Base-by-base conservation (phyloP, 345 rosid genomes). In the Clarkia xantiana region DNA sequence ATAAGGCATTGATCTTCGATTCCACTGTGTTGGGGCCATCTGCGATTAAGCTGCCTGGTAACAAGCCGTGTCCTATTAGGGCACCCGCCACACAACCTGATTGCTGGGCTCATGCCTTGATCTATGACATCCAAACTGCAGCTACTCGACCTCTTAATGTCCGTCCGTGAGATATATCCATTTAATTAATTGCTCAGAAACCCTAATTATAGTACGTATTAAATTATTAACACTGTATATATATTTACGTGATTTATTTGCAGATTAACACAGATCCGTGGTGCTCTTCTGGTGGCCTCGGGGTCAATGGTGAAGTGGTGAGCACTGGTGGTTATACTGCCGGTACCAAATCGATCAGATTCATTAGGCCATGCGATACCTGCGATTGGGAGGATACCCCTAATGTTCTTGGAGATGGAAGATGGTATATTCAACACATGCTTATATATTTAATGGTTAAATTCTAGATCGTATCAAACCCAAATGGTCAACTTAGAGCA, bases 221-320 rank as follows among this genome's bases (percentile, higher is more conserved):
- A 4, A 2, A 29, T 29, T 4, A 5, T 29, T 4, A 5, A 29
- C 36, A 3, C 36, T 29, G 5, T 6, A 1, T 23, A 2, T 29
- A 29, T 29, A 29, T 29, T 39, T 17, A 22, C n/a, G n/a, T 18
- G 36, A 5, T 23, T 14, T 2, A 5, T 23, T 14, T 2, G 17
- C 7, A 81, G 94, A 71, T 81, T 14, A 10, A 59, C n/a, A 76
- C 81, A 1, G 97, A 89, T 50, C 84, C 97, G 11, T 89, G 97
- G 97, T 89, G 97, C 49, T 89, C 97, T 10, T 89, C 97, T 0
- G 97, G 97, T 51, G 95, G 94, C 18, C 69, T 89, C 11, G 67
- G 76, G 0, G 6, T 59, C 3, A 76, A 89, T 13, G 95, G 97
- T 1, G 75, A 76, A 18, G 48, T 89, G 15, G 78, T 85, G 25